phyloP scores from a whole-genome alignment of 2,329 filamentous ascomycete species.

The Bipolaris bicolor region DNA sequence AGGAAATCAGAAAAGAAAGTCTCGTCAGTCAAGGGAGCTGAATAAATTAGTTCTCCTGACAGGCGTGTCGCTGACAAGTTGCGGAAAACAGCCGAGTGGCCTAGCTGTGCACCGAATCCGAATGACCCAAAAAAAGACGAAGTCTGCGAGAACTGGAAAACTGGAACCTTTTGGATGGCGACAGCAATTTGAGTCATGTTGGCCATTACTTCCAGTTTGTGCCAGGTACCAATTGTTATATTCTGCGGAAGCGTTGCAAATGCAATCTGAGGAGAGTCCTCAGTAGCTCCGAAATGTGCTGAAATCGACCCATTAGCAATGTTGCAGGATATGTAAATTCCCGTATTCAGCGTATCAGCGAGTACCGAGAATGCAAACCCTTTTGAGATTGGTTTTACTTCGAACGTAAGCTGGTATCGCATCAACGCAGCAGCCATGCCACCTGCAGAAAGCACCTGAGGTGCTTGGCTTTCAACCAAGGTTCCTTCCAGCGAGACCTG shows the following conservation, averaged over 20 bases:
- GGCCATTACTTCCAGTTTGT: background rate
- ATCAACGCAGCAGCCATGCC: background rate
- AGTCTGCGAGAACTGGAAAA: background rate
- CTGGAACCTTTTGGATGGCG: background rate
- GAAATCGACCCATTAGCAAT: background rate
- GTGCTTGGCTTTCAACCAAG: slow-evolving; percentile 5
- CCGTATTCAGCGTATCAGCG: background rate
- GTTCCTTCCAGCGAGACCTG: slow-evolving; percentile 36
- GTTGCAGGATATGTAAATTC: background rate
- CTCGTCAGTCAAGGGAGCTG: background rate
- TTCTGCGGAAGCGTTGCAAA: background rate
- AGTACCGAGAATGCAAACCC: slow-evolving; percentile 27
- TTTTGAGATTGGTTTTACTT: background rate
- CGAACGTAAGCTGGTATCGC: background rate
- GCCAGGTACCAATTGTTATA: background rate
- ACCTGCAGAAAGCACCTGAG: background rate
- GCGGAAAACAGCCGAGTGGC: background rate
- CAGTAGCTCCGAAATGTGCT: background rate
- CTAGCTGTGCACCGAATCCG: background rate
- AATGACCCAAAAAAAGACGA: background rate
- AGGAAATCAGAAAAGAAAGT: slow-evolving; percentile 44
- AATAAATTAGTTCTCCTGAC: background rate
- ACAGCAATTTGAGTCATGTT: background rate
- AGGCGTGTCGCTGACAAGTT: background rate
- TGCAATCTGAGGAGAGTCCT: background rate